Evolutionary conservation across 306 rosid genomes (phyloP).

Genomic region (Trichosanthes cucumerina): DNA sequence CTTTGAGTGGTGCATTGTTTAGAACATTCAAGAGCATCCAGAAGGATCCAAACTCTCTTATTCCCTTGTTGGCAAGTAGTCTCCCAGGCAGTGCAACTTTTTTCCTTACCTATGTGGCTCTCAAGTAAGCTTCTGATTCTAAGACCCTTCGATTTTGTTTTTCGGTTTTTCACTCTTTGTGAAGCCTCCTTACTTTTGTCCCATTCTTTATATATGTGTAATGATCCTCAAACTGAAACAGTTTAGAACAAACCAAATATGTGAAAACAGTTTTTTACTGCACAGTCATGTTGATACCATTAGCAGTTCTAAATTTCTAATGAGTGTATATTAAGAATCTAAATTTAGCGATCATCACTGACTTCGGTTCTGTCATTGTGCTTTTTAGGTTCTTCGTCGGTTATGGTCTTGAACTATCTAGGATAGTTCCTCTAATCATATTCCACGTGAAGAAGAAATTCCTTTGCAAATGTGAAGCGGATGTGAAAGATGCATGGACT

Average conservation of each 20-base stretch:
- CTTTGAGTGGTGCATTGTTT: slow-evolving; percentile 70
- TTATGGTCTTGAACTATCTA: slow-evolving; percentile 85
- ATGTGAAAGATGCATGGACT: slow-evolving; percentile 70
- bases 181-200: not conserved
- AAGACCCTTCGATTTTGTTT: not conserved
- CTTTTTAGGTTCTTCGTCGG: slow-evolving; percentile 73
- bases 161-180: not conserved
- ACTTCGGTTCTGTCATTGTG: not conserved
- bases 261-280: not conserved
- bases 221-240: not conserved
- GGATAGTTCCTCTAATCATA: slow-evolving; percentile 76
- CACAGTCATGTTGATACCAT: not conserved
- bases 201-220: not conserved
- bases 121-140: slow-evolving; percentile 48
- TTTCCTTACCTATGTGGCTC: slow-evolving; percentile 85
- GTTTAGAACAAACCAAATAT: not conserved
- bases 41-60: slow-evolving; percentile 24
- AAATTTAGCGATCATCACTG: not conserved
- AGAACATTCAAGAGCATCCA: slow-evolving; percentile 37
- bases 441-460: slow-evolving; percentile 83
- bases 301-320: not conserved
- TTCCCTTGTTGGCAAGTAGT: slow-evolving; percentile 39
- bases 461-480: slow-evolving; percentile 77
- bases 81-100: slow-evolving; percentile 76
- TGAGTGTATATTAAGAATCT: not conserved